These are phyloP conservation scores for Polygonum aviculare DNA, from an alignment of 148 eudicot genomes.

Conservation along the genomic window DNA sequence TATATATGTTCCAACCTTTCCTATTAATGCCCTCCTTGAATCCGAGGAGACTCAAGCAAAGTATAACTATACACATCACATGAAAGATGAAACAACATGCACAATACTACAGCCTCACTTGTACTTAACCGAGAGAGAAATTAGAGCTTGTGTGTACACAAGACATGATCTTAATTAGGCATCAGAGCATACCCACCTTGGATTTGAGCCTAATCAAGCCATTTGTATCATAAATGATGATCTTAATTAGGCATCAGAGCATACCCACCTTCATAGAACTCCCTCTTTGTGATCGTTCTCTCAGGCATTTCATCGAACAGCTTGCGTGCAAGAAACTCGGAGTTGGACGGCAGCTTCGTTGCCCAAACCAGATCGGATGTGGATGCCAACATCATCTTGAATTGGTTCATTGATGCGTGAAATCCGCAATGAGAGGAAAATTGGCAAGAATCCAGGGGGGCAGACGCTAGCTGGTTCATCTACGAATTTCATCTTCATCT, in stretches of 20 bases:
- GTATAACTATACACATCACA: background rate
- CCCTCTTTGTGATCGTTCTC: conserved; percentile 22
- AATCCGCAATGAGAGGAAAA: conserved; percentile 13
- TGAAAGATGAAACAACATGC: background rate
- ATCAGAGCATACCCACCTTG: too few species aligned
- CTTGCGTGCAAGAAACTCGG: conserved; percentile 30
- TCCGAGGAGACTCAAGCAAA: too few species aligned
- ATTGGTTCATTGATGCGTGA: background rate
- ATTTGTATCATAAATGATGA: too few species aligned
- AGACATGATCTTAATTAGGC: background rate
- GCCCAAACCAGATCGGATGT: conserved; percentile 57
- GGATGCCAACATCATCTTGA: conserved; percentile 37
- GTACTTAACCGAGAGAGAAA: background rate
- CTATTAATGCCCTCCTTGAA: too few species aligned
- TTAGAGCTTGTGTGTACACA: background rate
- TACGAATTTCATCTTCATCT: too few species aligned
- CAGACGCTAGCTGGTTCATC: too few species aligned
- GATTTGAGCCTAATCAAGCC: background rate
- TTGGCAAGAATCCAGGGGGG: too few species aligned
- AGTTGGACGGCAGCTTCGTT: conserved; percentile 44
- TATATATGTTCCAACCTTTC: too few species aligned
- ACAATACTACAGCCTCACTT: background rate
- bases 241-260: background rate
- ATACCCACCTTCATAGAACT: conserved; percentile 51
- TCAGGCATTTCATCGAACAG: conserved; percentile 17